Conservation (phyloP, 108 stramenopile species). For the Ochromonas danica region DNA sequence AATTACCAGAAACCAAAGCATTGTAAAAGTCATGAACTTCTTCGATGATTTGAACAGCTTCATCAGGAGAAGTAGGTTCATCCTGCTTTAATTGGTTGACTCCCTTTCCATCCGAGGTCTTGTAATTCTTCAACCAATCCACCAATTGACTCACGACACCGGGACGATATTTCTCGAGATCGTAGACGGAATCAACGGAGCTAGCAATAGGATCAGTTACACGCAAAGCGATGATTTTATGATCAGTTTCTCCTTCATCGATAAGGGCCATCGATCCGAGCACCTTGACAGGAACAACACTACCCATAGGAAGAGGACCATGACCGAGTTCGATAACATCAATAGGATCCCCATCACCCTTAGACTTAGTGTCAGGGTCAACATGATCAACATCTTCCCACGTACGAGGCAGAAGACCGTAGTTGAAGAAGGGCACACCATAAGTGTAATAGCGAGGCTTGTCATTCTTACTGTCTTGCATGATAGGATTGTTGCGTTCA, state of each 20-base stretch:
- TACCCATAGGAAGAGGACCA: constrained; percentile 77
- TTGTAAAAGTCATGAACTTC: constrained; percentile 61
- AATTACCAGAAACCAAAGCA: not conserved
- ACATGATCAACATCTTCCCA: constrained; percentile 88
- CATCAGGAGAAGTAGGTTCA: constrained; percentile 70
- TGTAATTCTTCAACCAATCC: constrained; percentile 94
- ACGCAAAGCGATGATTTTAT: constrained; percentile 89
- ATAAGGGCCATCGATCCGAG: constrained; percentile 89
- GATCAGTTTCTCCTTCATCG: constrained; percentile 95
- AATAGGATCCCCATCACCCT: constrained; percentile 96
- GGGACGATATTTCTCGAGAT: constrained; percentile 77
- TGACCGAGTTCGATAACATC: constrained; percentile 93
- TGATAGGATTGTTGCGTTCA: constrained; percentile 36
- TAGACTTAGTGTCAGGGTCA: constrained; percentile 71
- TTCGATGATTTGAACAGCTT: constrained; percentile 70
- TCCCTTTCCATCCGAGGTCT: constrained; percentile 91
- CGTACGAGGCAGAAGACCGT: constrained; percentile 91
- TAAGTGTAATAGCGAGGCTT: constrained; percentile 93
- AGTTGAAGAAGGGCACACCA: constrained; percentile 95
- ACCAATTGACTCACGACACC: constrained; percentile 71
- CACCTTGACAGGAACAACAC: constrained; percentile 82
- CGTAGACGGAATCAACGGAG: constrained; percentile 79
- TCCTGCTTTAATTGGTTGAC: constrained; percentile 84
- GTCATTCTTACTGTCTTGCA: constrained; percentile 78
- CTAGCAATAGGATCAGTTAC: constrained; percentile 71